Evolutionary conservation across 306 rosid species (phyloP).

Genomic region (Corylus heterophylla): DNA sequence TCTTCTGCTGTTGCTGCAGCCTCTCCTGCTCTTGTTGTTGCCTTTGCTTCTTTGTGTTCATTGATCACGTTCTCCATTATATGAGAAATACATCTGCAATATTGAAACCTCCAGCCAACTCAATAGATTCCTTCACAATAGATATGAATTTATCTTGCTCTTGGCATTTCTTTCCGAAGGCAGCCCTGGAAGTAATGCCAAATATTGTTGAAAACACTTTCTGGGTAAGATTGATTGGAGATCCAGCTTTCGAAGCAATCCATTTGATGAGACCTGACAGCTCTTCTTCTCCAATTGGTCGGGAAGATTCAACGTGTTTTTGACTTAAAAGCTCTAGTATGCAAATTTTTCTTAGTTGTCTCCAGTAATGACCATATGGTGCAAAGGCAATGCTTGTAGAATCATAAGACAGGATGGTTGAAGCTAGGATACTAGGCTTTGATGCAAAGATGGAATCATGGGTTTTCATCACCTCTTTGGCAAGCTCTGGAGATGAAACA

Average conservation of each 20-base stretch:
- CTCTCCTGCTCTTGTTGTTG: not conserved
- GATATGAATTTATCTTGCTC: constrained; percentile 31
- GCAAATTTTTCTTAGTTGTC: constrained; percentile 28
- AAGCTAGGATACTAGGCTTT: constrained; percentile 16
- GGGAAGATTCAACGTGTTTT: constrained; percentile 20
- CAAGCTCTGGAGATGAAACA: constrained; percentile 43
- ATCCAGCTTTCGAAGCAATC: constrained; percentile 18
- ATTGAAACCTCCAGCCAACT: constrained; percentile 23
- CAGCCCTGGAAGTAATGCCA: constrained; percentile 11
- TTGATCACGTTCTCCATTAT: constrained; percentile 5
- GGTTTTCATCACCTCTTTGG: constrained; percentile 43
- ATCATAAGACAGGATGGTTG: not conserved
- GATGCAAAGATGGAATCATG: constrained; percentile 38
- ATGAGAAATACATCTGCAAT: constrained; percentile 40
- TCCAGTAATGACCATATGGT: constrained; percentile 42
- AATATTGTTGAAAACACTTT: not conserved
- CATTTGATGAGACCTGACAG: not conserved
- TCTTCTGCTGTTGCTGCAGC: not conserved
- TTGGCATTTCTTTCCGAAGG: constrained; percentile 23
- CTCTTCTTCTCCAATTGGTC: constrained; percentile 34
- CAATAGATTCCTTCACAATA: not conserved
- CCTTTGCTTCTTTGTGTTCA: not conserved
- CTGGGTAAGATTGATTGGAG: constrained; percentile 24
- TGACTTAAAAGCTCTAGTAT: constrained; percentile 25
- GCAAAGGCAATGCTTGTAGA: constrained; percentile 9